phyloP scores from a whole-genome alignment of 2,329 filamentous ascomycete genomes.

The Claviceps digitariae region DNA sequence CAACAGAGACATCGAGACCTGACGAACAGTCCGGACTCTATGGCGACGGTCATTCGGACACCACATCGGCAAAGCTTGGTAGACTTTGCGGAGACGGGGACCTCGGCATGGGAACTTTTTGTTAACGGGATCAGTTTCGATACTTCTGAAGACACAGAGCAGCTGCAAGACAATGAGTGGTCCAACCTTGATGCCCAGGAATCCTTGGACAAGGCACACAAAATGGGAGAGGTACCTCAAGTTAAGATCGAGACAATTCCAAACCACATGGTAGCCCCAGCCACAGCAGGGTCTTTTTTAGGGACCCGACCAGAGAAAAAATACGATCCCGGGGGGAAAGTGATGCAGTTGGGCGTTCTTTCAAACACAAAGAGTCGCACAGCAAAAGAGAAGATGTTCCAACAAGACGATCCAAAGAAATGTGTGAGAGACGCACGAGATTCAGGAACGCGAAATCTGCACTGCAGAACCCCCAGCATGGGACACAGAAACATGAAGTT shows the following conservation, averaged over 20 bases:
- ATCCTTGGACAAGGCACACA: background rate
- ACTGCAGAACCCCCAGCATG: background rate
- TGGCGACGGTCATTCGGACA: slow-evolving; percentile 25
- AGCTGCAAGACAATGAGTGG: background rate
- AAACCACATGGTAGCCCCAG: slow-evolving; percentile 2
- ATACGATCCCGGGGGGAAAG: background rate
- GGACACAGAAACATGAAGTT: background rate
- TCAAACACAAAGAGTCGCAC: background rate
- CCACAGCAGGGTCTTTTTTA: slow-evolving; percentile 3
- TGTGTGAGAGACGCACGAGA: background rate
- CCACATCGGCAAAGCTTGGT: slow-evolving; percentile 14
- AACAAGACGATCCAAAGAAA: background rate
- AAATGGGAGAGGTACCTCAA: background rate
- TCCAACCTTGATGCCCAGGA: background rate
- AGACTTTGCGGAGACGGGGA: slow-evolving; percentile 7
- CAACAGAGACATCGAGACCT: background rate
- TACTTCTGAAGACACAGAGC: slow-evolving; percentile 3
- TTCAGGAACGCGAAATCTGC: background rate
- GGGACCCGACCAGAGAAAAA: background rate
- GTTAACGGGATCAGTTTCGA: slow-evolving; percentile 19
- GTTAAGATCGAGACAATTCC: background rate
- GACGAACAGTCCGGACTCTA: slow-evolving; percentile 15
- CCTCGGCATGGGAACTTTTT: slow-evolving; percentile 17
- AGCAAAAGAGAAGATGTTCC: background rate
- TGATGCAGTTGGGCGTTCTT: background rate